Evolutionary conservation across 257 asterid species (phyloP).

Genomic region (Ligustrum vulgare): DNA sequence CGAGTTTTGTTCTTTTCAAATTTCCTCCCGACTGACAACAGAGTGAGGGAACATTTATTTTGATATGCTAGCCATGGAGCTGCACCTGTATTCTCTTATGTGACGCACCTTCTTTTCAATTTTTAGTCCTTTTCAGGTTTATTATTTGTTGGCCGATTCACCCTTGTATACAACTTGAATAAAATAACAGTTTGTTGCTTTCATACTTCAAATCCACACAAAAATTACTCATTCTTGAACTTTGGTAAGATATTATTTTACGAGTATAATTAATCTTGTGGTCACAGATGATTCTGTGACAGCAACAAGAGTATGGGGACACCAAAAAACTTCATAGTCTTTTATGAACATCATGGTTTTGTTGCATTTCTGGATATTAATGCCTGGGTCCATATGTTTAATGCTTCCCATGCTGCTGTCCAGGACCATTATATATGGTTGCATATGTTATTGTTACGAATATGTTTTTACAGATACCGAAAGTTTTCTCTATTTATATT

Average conservation of each 20-base stretch:
- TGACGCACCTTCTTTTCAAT: constrained; percentile 20
- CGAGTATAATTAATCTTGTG: constrained; percentile 21
- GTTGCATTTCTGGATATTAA: constrained; percentile 32
- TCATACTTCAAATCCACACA: constrained; percentile 21
- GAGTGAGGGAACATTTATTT: constrained; percentile 22
- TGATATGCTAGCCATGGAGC: constrained; percentile 34
- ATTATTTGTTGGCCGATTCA: constrained; percentile 21
- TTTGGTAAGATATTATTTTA: constrained; percentile 12
- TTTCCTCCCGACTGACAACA: constrained; percentile 29
- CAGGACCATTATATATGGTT: constrained; percentile 60
- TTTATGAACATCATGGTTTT: constrained; percentile 27
- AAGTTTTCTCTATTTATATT: constrained; percentile 12
- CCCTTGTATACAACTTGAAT: constrained; percentile 3
- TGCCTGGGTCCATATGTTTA: constrained; percentile 52
- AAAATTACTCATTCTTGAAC: not conserved
- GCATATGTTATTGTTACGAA: no score
- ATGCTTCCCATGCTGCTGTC: constrained; percentile 33
- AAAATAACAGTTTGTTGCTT: not conserved
- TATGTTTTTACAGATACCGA: constrained; percentile 3
- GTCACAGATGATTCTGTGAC: constrained; percentile 33
- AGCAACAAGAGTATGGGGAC: constrained; percentile 26
- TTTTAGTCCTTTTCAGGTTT: constrained; percentile 28
- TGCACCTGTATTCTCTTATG: constrained; percentile 31
- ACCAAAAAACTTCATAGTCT: constrained; percentile 20
- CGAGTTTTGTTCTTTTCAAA: constrained; percentile 23